Evolutionary conservation across 1,284 basidiomycete species (phyloP).

Genomic region (Vanrija sp.): DNA sequence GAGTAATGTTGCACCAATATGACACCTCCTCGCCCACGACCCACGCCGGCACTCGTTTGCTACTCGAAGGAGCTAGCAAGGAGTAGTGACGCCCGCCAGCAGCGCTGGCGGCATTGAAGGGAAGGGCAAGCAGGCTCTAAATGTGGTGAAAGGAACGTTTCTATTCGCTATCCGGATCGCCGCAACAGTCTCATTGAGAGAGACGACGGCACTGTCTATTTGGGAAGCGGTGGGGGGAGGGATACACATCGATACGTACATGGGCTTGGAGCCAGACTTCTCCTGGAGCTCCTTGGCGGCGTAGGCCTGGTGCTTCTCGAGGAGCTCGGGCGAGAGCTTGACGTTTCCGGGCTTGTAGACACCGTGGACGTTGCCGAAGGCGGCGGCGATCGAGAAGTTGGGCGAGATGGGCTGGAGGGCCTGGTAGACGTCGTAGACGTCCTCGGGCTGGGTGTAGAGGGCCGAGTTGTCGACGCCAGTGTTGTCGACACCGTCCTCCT

Average conservation of each 20-base stretch:
- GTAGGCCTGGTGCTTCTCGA: conserved; percentile 86
- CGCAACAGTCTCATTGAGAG: conserved; percentile 34
- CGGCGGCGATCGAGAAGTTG: conserved; percentile 92
- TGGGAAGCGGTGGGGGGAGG: conserved; percentile 32
- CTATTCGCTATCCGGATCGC: conserved; percentile 47
- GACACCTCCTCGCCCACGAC: conserved; percentile 47
- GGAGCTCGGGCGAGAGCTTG: conserved; percentile 82
- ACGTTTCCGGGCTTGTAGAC: conserved; percentile 96
- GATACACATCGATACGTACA: conserved; percentile 55
- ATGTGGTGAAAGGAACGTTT: conserved; percentile 25
- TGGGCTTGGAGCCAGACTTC: conserved; percentile 56
- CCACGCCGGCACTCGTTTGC: conserved; percentile 20
- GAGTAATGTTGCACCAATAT: conserved; percentile 40
- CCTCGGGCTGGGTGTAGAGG: conserved; percentile 97
- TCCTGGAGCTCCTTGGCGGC: conserved; percentile 67
- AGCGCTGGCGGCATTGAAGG: conserved; percentile 26
- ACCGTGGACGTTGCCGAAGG: conserved; percentile 92
- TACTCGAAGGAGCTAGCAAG: conserved; percentile 33
- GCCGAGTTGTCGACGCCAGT: conserved; percentile 87
- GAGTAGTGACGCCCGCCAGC: conserved; percentile 15
- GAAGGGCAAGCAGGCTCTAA: conserved; percentile 47
- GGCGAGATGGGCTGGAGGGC: conserved; percentile 80
- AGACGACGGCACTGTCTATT: conserved; percentile 46
- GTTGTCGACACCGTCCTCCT: conserved; percentile 99
- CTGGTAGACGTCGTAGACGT: conserved; percentile 86